Conservation (phyloP, 2,329 filamentous ascomycete genomes). For the Colletotrichum sp. region DNA sequence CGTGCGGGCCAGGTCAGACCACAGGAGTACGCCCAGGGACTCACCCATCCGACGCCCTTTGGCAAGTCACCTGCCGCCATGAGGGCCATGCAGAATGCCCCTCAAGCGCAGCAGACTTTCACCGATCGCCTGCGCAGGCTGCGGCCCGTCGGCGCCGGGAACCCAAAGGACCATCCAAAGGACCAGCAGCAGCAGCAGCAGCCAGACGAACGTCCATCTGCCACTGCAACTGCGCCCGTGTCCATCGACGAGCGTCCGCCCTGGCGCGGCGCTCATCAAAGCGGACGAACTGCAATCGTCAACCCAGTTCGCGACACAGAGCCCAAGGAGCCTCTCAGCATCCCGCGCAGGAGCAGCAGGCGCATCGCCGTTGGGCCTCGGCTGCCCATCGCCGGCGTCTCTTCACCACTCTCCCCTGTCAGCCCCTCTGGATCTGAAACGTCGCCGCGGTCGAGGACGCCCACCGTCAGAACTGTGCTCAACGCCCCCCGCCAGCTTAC, state of each 20-base stretch:
- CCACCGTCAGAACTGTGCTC: slow-evolving; percentile 37
- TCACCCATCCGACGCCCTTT: slow-evolving; percentile 31
- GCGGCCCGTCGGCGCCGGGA: slow-evolving; percentile 30
- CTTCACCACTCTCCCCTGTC: slow-evolving; percentile 32
- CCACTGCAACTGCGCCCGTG: slow-evolving; percentile 18
- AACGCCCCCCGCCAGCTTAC: slow-evolving; percentile 12
- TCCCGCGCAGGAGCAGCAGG: slow-evolving; percentile 57
- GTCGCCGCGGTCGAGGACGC: slow-evolving; percentile 26
- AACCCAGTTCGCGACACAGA: slow-evolving; percentile 67
- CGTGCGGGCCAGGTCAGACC: slow-evolving; percentile 63
- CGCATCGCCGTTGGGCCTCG: slow-evolving; percentile 32
- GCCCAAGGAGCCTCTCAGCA: slow-evolving; percentile 58
- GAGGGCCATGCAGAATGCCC: slow-evolving; percentile 24
- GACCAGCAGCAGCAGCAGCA: slow-evolving; percentile 11
- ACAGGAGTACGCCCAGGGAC: slow-evolving; percentile 48
- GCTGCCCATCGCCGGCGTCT: slow-evolving; percentile 24
- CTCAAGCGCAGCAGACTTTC: slow-evolving; percentile 36
- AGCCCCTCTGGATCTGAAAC: slow-evolving; percentile 39
- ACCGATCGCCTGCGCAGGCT: slow-evolving; percentile 51
- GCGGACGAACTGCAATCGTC: slow-evolving; percentile 69
- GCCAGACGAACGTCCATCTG: slow-evolving; percentile 22
- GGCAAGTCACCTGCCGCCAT: slow-evolving; percentile 23
- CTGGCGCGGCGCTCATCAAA: slow-evolving; percentile 77
- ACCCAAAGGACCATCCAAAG: neutral
- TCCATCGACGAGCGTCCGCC: slow-evolving; percentile 54